Base-by-base conservation (phyloP, 2,329 filamentous ascomycete genomes). In the Myriosclerotinia curreyana region DNA sequence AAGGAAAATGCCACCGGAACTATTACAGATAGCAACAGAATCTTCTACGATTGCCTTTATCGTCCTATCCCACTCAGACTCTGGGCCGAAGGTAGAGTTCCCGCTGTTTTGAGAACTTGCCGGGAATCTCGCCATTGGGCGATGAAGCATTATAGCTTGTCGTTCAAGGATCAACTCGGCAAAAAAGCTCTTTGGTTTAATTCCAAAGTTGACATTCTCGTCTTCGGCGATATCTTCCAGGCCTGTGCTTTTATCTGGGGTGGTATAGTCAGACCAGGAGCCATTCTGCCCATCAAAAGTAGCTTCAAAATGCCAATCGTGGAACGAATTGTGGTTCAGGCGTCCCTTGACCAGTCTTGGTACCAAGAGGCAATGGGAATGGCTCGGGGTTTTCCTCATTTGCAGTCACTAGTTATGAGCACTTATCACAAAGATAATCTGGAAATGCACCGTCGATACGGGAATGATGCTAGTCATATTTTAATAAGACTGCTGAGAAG, bases 311-410 rank as follows among this genome's bases (percentile, higher is more conserved):
- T 55, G 8, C 52, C 36, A 42, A 15, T 42, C 6, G 52, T 55
- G 52, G 52, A 55, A 9, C 42, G 52, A 28, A 4, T 42, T 2
- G 22, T n/a, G 8, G 7, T 55, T 17, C 22, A 14, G 22, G 22
- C 1, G 0, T 14, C 36, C 9, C 1, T 28, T 42, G 8, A 2
- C 1, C 4, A 2, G 2, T 12, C 2, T 20, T 0, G 0, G 2
- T 55, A 5, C 8, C 0, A 0, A 1, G 0, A 2, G 4, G 36
- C 9, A 1, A 12, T 2, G 5, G 15, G 42, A 17, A 42, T 6
- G 17, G 9, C 22, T 8, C 9, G 2, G 17, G 20, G 11, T 3
- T 42, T 55, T 22, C 36, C n/a, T 14, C 22, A 55, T 5, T n/a
- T 55, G 15, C 42, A 31, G 9, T 55, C 36, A 2, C 52, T 55